Base-by-base conservation (phyloP, 73 alveolate genomes). In the Paramecium biaurelia region DNA sequence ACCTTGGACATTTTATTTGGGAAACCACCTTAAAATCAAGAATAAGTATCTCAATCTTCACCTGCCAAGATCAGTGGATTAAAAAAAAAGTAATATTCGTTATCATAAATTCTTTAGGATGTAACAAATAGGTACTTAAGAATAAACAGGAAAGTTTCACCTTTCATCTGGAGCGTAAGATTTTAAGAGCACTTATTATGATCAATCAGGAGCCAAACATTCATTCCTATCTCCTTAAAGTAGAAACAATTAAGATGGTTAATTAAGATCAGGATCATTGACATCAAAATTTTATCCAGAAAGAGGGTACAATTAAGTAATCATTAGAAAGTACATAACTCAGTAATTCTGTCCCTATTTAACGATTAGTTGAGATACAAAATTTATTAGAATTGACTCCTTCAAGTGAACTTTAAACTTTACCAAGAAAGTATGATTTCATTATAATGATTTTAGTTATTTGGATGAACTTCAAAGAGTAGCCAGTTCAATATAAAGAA, bases 21-120 rank as follows among this genome's bases (percentile, higher is more conserved):
- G 5, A 72, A 72, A 35, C 84, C 84, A 2, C 15, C 41, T 30
- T 20, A 34, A 38, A 14, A 12, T 15, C 18, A 30, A 14, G 86
- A 72, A 37, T 34, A 37, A 35, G 57, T 42, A 8, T 72, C 58
- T 28, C 58, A 72, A 72, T 20, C 59, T 15, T 72, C 86, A 12
- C 86, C 86, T 35, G 86, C 86, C 86, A 72, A 72, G 24, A 72
- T 72, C 41, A 72, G 86, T 38, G 86, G 86, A 35, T 38, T 72
- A 21, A 72, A 72, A 35, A 72, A 72, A 38, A 72, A 72, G 86
- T 72, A 72, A 37, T 14, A 35, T 38, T 38, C 47, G 8, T n/a
- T 5, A 1, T 5, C 4, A 32, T n/a, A 28, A 32, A 72, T 28
- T 72, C n/a, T 6, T 14, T 35, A 72, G 86, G 58, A 72, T 72